These are phyloP conservation scores for Flueggea neowawraea DNA, from an alignment of 441 rosid genomes.

Conservation along the genomic window DNA sequence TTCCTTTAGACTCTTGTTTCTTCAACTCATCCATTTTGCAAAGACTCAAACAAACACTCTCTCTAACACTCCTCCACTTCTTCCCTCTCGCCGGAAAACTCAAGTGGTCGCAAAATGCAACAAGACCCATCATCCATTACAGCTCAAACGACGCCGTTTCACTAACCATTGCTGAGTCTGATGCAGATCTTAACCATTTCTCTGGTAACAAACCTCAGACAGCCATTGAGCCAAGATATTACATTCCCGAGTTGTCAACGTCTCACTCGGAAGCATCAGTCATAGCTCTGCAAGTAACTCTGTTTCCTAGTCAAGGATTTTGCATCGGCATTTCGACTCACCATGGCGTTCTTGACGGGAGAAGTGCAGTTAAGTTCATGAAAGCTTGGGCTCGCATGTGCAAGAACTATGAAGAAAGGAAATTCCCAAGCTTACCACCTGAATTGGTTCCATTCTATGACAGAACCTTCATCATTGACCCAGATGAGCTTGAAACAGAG, in stretches of 20 bases:
- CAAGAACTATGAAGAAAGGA: too few species aligned
- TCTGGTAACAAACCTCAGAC: neutral
- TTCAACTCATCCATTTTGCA: constrained; percentile 17
- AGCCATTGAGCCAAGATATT: constrained; percentile 6
- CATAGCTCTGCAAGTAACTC: constrained; percentile 11
- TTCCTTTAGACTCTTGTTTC: too few species aligned
- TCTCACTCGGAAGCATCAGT: neutral
- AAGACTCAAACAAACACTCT: constrained; percentile 14
- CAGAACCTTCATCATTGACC: constrained; percentile 23
- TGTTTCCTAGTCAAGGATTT: constrained; percentile 17
- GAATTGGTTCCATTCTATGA: constrained; percentile 26
- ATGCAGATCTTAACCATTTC: constrained; percentile 10
- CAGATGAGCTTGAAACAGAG: neutral
- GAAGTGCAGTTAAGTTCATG: constrained; percentile 2
- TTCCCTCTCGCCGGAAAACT: constrained; percentile 22
- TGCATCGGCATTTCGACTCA: constrained; percentile 1
- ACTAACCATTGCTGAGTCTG: constrained; percentile 15
- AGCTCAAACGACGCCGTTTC: constrained; percentile 7
- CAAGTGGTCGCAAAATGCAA: constrained; percentile 10
- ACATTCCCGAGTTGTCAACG: constrained; percentile 1
- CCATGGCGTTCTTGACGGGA: constrained; percentile 17
- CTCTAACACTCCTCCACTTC: constrained; percentile 19
- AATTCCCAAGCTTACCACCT: neutral
- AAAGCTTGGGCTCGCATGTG: constrained; percentile 21
- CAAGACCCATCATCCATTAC: constrained; percentile 14